Base-by-base conservation (phyloP, 768 basidiomycete genomes). In the Boletus vermiculosoides region DNA sequence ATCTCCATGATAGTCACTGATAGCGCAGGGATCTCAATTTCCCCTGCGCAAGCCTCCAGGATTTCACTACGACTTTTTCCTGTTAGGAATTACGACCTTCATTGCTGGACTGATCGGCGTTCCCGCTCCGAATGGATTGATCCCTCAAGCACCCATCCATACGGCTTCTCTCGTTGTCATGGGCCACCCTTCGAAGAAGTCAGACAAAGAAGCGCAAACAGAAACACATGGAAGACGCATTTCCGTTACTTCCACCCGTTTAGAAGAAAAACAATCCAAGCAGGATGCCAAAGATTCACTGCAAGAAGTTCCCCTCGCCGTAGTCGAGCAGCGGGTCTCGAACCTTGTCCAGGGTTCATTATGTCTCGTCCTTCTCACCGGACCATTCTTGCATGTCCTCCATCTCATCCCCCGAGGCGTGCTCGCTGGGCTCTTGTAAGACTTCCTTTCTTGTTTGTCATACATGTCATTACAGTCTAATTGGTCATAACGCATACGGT, bases 301-400 rank as follows among this genome's bases (percentile, higher is more conserved):
- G 33, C 73, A 64, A 44, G 85, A 88, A 65, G 77, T 84, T 0
- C 86, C 88, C 2, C 61, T 90, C 9, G 82, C 82, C 0, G 90
- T 97, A 1, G 90, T 97, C 5, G 94, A 98, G 68, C 94, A 97
- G 72, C 81, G 94, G n/a, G 84, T 92, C 12, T 95, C 92, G 9
- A 95, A 97, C 68, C 79, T 97, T 20, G 87, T 85, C 0, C 90
- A 97, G 70, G 92, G 95, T 22, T 72, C 83, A 13, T 72, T 92
- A 34, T 91, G 84, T 66, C 80, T 97, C 8, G 84, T 93, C 18
- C 78, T 94, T 22, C 83, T 97, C 59, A 86, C 85, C 0, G 83
- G 85, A 0, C 94, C 94, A 0, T 90, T 97, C 68, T 71, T 97
- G 45, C 88, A 90, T 63, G 78, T 95, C 23, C 73, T 96, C 28